A percentile compares a stretch with the other conserved stretches of the same genome.
phyloP scores from a whole-genome alignment of 257 asterid genomes.

The Echium plantagineum region DNA sequence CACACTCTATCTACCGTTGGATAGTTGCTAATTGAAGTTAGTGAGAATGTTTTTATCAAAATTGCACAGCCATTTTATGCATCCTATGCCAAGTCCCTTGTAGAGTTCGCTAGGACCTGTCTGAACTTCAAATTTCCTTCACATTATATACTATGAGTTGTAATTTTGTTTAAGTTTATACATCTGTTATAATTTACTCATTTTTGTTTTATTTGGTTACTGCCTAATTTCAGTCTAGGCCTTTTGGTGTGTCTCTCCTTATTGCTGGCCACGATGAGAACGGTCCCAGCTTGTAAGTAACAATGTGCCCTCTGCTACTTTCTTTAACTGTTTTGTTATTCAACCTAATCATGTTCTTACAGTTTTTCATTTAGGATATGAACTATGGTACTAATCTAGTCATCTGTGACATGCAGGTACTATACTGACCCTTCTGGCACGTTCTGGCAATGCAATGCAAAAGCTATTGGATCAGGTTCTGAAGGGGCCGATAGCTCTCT shows the following conservation, averaged over 20 bases:
- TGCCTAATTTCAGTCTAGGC: slow-evolving; percentile 65
- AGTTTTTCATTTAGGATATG: neutral
- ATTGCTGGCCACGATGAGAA: slow-evolving; percentile 94
- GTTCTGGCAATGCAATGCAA: slow-evolving; percentile 94
- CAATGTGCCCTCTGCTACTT: slow-evolving; percentile 6
- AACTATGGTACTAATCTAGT: slow-evolving; percentile 5
- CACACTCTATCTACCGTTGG: too few relatives aligned
- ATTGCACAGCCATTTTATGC: too few relatives aligned
- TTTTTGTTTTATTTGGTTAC: neutral
- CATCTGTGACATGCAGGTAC: slow-evolving; percentile 35
- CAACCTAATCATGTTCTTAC: neutral
- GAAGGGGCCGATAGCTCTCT: slow-evolving; percentile 99
- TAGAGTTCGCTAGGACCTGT: too few relatives aligned
- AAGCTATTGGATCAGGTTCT: slow-evolving; percentile 94
- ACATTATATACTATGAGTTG: too few relatives aligned
- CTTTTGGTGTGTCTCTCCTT: slow-evolving; percentile 89
- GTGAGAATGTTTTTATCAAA: too few relatives aligned
- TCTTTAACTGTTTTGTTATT: neutral
- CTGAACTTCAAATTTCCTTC: too few relatives aligned
- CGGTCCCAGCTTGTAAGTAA: slow-evolving; percentile 85
- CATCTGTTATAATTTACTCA: neutral
- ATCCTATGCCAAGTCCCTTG: too few relatives aligned
- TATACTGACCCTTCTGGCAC: slow-evolving; percentile 91
- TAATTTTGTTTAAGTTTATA: too few relatives aligned
- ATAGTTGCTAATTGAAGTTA: too few relatives aligned